Percentiles rank a stretch among this genome's conserved stretches.
These are phyloP conservation scores for Cichorium intybus DNA, from an alignment of 140 eudicot genomes.

Conservation along the genomic window DNA sequence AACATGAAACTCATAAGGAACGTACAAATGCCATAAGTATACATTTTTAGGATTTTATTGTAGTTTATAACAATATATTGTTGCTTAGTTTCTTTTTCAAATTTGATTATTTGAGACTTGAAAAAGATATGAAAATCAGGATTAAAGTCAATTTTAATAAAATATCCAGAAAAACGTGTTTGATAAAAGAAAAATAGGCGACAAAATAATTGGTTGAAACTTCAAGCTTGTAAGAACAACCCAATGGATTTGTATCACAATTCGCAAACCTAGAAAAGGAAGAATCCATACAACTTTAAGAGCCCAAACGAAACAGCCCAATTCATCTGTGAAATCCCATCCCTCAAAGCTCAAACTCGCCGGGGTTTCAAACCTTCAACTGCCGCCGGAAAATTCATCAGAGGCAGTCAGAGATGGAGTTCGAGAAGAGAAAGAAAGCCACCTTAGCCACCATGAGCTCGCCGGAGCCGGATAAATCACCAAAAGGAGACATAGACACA, in stretches of 20 bases:
- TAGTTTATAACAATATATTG: no score
- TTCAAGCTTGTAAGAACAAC: neutral
- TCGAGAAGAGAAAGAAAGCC: slow-evolving; percentile 58
- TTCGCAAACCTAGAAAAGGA: neutral
- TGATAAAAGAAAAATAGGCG: no score
- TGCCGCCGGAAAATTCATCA: slow-evolving; percentile 15
- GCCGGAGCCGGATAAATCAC: slow-evolving; percentile 77
- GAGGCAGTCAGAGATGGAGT: slow-evolving; percentile 66
- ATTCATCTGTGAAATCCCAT: slow-evolving; percentile 10
- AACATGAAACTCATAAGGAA: no score
- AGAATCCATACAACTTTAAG: neutral
- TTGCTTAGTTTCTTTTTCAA: no score
- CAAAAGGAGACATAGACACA: slow-evolving; percentile 76
- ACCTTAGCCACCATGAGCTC: slow-evolving; percentile 60
- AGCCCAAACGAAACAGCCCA: slow-evolving; percentile 25
- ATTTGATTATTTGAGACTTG: no score
- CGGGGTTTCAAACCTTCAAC: neutral
- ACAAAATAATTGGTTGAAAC: no score
- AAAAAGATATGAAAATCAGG: no score
- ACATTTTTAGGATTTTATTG: no score
- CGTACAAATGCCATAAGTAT: no score
- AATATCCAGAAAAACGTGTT: no score
- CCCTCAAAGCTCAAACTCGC: slow-evolving; percentile 16
- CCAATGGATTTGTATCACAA: neutral
- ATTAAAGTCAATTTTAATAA: no score